Evolutionary conservation across 1,139 yeast species (phyloP).

Genomic region (Magnusiomyces starmeri): DNA sequence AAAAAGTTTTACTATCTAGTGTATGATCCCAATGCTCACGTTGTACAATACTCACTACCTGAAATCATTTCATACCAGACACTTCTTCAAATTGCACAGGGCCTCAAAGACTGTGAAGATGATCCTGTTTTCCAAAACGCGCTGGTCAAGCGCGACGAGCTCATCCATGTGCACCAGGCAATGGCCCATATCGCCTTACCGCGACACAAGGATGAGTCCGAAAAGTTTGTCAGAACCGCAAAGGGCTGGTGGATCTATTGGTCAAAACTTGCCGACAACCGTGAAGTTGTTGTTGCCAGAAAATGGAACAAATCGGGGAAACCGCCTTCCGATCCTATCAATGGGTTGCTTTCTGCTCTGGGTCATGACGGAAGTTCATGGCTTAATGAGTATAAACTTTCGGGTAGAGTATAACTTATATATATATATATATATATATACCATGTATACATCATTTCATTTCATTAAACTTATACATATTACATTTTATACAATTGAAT

Average conservation of each 20-base stretch:
- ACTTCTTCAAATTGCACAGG: slow-evolving; percentile 14
- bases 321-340: slow-evolving; percentile 17
- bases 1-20: slow-evolving; percentile 24
- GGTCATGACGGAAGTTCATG: slow-evolving; percentile 29
- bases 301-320: slow-evolving; percentile 22
- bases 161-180: slow-evolving; percentile 27
- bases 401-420: slow-evolving; percentile 24
- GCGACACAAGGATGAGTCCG: slow-evolving; percentile 22
- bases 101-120: slow-evolving; percentile 1
- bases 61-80: slow-evolving; percentile 17
- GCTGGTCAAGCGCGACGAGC: slow-evolving; percentile 19
- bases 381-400: slow-evolving; percentile 27
- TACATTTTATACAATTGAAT: too few species aligned
- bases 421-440: too few species aligned
- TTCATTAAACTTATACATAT: too few species aligned
- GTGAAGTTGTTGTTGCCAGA: slow-evolving; percentile 28
- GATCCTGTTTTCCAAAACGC: slow-evolving; percentile 6
- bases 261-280: slow-evolving; percentile 23
- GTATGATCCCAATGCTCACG: slow-evolving; percentile 17
- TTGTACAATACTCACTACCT: slow-evolving; percentile 25
- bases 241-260: slow-evolving; percentile 32
- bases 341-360: slow-evolving; percentile 25
- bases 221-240: slow-evolving; percentile 27
- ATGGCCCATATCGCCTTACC: slow-evolving; percentile 20
- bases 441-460: background rate